Evolutionary conservation across 768 basidiomycete species (phyloP), one percentile per base, ranked within the genome.

Genomic region (Multifurca ochricompacta): DNA sequence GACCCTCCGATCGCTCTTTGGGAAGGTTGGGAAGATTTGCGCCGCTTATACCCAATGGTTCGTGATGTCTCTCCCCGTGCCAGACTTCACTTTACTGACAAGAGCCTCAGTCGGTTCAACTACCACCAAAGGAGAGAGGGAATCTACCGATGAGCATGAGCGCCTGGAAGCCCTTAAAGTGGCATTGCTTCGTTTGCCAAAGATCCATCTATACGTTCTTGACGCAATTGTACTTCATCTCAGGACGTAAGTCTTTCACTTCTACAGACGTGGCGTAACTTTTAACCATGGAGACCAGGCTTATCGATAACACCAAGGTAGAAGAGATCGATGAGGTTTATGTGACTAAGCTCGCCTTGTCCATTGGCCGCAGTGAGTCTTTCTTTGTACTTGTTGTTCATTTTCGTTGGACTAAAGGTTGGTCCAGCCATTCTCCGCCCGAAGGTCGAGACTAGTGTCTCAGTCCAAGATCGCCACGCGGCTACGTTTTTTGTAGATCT

Each of bases 11-110:
- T 96, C 10, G 78, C 81, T 16, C 71, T 87, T 43, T 95, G 85
- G 75, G 91, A 94, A 63, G 82, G 86, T 41, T 98, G 93, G 88
- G 91, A 94, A 39, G 93, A 96, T 28, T 75, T 94, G 57, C 79
- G 89, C 51, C 84, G 81, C 59, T 60, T 96, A n/a, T 97, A 96
- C 91, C 91, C 5, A 77, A 73, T 32, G 79, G 77, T 76, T 45
- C 28, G 74, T 62, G 21, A 6, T 23, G 2, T 35, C 25, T 31
- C 37, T 41, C 30, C 10, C 21, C 37, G n/a, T 6, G 30, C 25
- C 34, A n/a, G 19, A 21, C 16, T 8, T 48, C 13, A 19, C 28
- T n/a, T 23, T 50, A 37, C 30, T 58, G 35, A 46, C 30, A 21
- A 27, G 13, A 45, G 53, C 49, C 47, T 35, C 53, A 70, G 79